phyloP scores from a whole-genome alignment of 1,139 yeast genomes.

The Citeromyces hawaiiensis region DNA sequence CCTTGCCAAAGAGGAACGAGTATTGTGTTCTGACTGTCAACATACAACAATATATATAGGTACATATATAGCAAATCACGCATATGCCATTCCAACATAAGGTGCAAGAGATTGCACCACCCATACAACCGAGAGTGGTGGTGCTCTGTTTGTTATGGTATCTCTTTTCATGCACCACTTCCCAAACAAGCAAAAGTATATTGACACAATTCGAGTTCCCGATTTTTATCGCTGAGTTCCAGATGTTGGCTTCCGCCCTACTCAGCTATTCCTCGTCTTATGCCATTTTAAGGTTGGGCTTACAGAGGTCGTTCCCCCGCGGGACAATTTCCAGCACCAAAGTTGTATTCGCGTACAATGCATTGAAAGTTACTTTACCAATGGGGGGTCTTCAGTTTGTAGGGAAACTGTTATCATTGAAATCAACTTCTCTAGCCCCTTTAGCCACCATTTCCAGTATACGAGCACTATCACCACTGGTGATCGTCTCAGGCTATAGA shows the following conservation, averaged over 20 bases:
- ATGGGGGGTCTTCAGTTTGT: slow-evolving; percentile 88
- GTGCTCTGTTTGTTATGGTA: slow-evolving; percentile 30
- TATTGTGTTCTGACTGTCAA: too few species aligned
- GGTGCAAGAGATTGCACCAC: slow-evolving; percentile 6
- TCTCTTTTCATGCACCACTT: slow-evolving; percentile 29
- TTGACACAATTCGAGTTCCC: slow-evolving; percentile 31
- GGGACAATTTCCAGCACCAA: neutral
- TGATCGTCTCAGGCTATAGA: slow-evolving; percentile 74
- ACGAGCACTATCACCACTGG: slow-evolving; percentile 78
- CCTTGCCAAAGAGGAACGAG: too few species aligned
- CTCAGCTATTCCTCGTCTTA: slow-evolving; percentile 6
- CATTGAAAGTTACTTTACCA: slow-evolving; percentile 40
- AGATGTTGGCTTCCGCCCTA: slow-evolving; percentile 26
- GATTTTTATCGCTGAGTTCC: slow-evolving; percentile 35
- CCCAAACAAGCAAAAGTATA: slow-evolving; percentile 31
- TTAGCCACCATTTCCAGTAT: slow-evolving; percentile 88
- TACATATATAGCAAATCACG: too few species aligned
- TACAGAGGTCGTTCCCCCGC: neutral
- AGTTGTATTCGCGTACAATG: neutral
- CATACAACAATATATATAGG: too few species aligned
- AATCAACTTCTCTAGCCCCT: slow-evolving; percentile 79
- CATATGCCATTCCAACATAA: neutral
- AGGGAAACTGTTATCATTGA: slow-evolving; percentile 84
- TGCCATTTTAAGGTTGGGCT: neutral
- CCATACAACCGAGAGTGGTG: slow-evolving; percentile 21